Conservation (phyloP, 2,329 filamentous ascomycete species). For the Fusarium sp. region DNA sequence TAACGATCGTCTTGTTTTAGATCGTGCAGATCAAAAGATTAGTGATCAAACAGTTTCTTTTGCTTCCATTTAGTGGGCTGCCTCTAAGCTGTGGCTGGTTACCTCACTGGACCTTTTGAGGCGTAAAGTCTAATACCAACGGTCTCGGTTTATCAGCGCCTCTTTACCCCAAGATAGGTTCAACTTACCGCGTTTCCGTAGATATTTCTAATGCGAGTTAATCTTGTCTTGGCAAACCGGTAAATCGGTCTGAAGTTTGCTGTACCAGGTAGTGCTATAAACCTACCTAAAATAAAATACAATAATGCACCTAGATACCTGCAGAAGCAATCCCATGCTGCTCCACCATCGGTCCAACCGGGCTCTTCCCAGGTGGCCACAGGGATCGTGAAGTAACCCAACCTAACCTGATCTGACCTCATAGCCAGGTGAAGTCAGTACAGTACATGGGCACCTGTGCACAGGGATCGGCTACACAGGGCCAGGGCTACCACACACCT, state of each 20-base stretch:
- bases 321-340: neutral
- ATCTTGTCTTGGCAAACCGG: neutral
- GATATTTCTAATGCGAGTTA: neutral
- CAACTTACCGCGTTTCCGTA: neutral
- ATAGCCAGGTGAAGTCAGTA: neutral
- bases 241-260: neutral
- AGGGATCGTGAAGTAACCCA: neutral
- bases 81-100: neutral
- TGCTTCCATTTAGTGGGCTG: too few species aligned
- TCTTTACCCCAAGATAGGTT: neutral
- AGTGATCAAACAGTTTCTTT: conserved; percentile 17
- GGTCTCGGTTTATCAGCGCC: neutral
- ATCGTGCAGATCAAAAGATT: neutral
- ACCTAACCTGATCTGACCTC: neutral
- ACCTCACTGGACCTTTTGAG: neutral
- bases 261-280: neutral
- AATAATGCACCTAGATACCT: too few species aligned
- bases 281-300: too few species aligned
- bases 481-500: neutral
- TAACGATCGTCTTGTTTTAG: neutral
- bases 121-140: neutral
- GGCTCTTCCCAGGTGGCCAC: neutral
- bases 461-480: neutral
- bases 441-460: neutral
- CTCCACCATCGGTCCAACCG: neutral